Evolutionary conservation across 805 yeast species (phyloP), one percentile per base, ranked within the genome.

Genomic region (Myxozyma melibiosi): DNA sequence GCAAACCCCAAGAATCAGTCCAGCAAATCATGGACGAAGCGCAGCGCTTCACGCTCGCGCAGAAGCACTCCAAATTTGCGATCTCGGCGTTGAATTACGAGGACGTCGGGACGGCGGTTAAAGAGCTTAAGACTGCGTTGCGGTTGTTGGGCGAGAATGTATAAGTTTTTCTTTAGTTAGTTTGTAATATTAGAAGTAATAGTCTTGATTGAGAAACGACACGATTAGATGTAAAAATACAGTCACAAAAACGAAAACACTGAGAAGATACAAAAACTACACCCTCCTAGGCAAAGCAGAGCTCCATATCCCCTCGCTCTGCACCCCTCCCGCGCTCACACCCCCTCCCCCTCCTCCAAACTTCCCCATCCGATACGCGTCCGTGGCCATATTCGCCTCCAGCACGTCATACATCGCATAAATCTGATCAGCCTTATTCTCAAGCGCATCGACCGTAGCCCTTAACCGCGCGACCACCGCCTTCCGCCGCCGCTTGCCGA

Each of bases 71-170:
- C 56, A 81, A 80, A 63, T 85, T 80, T 66, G 90, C 89, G n/a
- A 78, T 84, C 9, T 84, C 88, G 9, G 90, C 91, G 0, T 75
- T 85, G 34, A 83, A 82, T 66, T 86, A 84, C 66, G 91, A 86
- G 64, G 91, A 85, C 59, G 69, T 78, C 6, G 71, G 65, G n/a
- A 86, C 90, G 0, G 91, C 90, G 2, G 76, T 82, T 47, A 65
- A 65, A 7, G 86, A 85, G 68, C 73, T 85, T 33, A 65, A 71
- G 30, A 69, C 74, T 38, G 86, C 87, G 0, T 68, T 84, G 18
- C 25, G 41, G 27, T 13, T 55, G 2, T 35, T 58, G 33, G 63
- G 63, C 13, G 57, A 58, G 47, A 31, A 38, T 43, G 50, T 50
- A 18, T 41, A 40, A 34, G 8, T 33, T 31, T 4, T 18, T 13